A percentile compares a stretch with the other conserved stretches of the same genome.
phyloP scores from a whole-genome alignment of 768 basidiomycete species.

The Russula griseocarnosa region DNA sequence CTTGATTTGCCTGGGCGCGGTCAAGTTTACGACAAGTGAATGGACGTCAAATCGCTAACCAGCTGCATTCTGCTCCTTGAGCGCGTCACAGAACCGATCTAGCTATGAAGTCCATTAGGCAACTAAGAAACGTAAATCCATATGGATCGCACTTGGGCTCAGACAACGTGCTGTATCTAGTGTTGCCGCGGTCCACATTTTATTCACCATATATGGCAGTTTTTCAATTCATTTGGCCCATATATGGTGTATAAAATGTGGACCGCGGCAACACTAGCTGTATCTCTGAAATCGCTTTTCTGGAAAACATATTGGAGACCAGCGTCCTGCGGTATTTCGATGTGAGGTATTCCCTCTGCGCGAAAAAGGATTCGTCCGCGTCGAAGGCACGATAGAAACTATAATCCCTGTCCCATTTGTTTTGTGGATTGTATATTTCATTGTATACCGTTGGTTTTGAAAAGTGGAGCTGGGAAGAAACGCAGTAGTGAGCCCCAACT shows the following conservation, averaged over 20 bases:
- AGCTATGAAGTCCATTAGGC: slow-evolving; percentile 31
- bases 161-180: slow-evolving; percentile 37
- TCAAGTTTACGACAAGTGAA: background rate
- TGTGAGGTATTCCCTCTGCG: slow-evolving; percentile 36
- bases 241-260: too few relatives aligned
- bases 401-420: slow-evolving; percentile 41
- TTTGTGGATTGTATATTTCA: slow-evolving; percentile 19
- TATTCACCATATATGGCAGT: too few relatives aligned
- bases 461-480: slow-evolving; percentile 16
- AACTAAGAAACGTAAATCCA: background rate
- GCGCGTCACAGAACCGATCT: slow-evolving; percentile 32
- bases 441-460: slow-evolving; percentile 13
- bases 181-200: too few relatives aligned
- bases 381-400: slow-evolving; percentile 39
- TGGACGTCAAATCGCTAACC: background rate
- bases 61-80: slow-evolving; percentile 12
- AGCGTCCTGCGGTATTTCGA: slow-evolving; percentile 36
- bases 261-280: too few relatives aligned
- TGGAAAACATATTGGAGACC: slow-evolving; percentile 40
- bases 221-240: too few relatives aligned
- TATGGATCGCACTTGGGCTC: slow-evolving; percentile 31
- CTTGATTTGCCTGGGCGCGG: slow-evolving; percentile 27
- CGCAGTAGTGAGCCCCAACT: background rate
- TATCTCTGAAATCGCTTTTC: slow-evolving; percentile 37
- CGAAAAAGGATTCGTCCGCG: slow-evolving; percentile 38